Evolutionary conservation across 2,329 filamentous ascomycete species (phyloP), one percentile per base, ranked within the genome.

Genomic region (Exophiala xenobiotica): DNA sequence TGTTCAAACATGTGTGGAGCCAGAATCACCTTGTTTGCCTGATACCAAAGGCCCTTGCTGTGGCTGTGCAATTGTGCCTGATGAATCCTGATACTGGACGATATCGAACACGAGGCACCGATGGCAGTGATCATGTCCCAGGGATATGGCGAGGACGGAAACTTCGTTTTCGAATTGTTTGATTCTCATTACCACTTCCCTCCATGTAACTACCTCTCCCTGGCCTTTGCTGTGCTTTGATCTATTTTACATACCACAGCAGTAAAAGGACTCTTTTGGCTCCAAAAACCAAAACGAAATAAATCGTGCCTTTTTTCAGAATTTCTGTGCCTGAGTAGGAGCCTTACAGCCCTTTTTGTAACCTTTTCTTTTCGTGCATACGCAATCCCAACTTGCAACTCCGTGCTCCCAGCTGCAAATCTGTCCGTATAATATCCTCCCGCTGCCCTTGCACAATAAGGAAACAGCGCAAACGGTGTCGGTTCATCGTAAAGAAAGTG

Each of bases 381-480:
- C 48, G 12, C 29, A 47, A 37, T n/a, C n/a, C 18, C 40, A 31
- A 23, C 29, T 29, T 20, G 23, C 11, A 56, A 52, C 51, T 45
- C 55, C 55, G 35, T 49, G 55, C 55, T 54, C 48, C 51, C 45
- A 35, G 22, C 37, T 27, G 43, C 38, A 49, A 51, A 52, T 54
- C 48, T 49, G 41, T 37, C 49, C 51, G 33, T 45, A 45, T 31
- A 46, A 48, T 40, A 57, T 48, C 51, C 49, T 51, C 55, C 47
- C 40, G 54, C 54, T 57, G 51, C 37, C 37, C 48, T 47, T 35
- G 44, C 49, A 52, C 48, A 54, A 16, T 51, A 42, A 47, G 48
- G 42, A 19, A 51, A 57, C 39, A 48, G 14, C 40, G 22, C 26
- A 42, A 46, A 29, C 49, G 42, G 41, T 45, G 16, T 39, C 40